Evolutionary conservation across 345 rosid species (phyloP).

Genomic region (Populus simonii): DNA sequence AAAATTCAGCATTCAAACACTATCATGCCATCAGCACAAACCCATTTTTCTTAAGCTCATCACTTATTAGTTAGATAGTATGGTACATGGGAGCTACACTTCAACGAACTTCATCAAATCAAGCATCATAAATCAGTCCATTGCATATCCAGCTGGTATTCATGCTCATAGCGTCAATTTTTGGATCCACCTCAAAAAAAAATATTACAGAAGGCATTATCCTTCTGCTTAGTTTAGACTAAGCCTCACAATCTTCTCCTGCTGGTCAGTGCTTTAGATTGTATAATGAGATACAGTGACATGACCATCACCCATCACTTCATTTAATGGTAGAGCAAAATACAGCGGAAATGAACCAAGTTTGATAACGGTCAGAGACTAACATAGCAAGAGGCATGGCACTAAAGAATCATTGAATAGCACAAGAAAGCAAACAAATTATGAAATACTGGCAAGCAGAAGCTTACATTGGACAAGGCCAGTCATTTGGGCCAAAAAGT

Average conservation of each 20-base stretch:
- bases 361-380: neutral
- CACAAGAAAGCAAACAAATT: neutral
- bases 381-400: neutral
- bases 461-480: slow-evolving; percentile 99
- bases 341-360: neutral
- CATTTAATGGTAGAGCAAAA: neutral
- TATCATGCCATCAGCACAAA: neutral
- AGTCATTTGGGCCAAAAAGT: slow-evolving; percentile 97
- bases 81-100: neutral
- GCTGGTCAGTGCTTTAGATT: neutral
- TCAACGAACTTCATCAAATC: neutral
- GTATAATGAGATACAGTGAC: neutral
- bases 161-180: neutral
- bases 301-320: neutral
- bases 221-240: neutral
- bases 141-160: neutral
- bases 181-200: neutral
- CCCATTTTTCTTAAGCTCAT: neutral
- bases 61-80: neutral
- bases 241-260: neutral
- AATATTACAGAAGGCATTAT: neutral
- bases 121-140: neutral
- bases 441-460: neutral
- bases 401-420: neutral
- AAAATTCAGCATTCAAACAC: neutral